Conservation (phyloP, 2,329 filamentous ascomycete genomes). For the Berkeleyomyces rouxiae region DNA sequence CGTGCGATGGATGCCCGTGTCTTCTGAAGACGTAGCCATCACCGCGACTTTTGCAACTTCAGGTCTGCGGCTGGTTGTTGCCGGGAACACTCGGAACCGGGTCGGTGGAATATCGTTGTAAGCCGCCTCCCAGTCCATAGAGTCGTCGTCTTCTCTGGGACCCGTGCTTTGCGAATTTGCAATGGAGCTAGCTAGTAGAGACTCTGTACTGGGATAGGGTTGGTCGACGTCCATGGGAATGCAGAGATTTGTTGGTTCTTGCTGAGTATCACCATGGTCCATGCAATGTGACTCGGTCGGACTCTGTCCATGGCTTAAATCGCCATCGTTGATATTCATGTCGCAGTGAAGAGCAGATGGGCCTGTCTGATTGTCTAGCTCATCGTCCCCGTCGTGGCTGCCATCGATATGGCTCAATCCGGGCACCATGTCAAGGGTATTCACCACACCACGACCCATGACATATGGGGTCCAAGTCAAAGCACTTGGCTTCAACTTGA, state of each 20-base stretch:
- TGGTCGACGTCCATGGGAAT: background rate
- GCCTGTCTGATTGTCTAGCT: background rate
- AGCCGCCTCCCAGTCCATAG: slow-evolving; percentile 27
- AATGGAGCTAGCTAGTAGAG: slow-evolving; percentile 3
- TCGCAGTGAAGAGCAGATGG: slow-evolving; percentile 7
- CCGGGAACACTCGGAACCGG: slow-evolving; percentile 65
- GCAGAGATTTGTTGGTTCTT: background rate
- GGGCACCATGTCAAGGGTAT: slow-evolving; percentile 68
- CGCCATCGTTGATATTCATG: slow-evolving; percentile 10
- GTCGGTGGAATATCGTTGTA: slow-evolving; percentile 47
- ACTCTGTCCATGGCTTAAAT: background rate
- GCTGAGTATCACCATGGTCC: slow-evolving; percentile 2
- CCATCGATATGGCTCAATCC: slow-evolving; percentile 72
- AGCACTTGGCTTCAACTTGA: slow-evolving; percentile 62
- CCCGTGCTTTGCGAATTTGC: slow-evolving; percentile 15
- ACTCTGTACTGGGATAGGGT: slow-evolving; percentile 7
- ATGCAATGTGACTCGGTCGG: background rate
- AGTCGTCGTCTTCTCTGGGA: slow-evolving; percentile 20
- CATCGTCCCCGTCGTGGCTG: slow-evolving; percentile 31
- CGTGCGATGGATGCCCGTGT: background rate
- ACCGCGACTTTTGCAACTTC: slow-evolving; percentile 22
- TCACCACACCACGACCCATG: slow-evolving; percentile 74
- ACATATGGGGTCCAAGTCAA: slow-evolving; percentile 94
- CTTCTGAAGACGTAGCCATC: background rate
- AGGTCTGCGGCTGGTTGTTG: slow-evolving; percentile 34